Base-by-base conservation (phyloP, 129 eudicot species). In the Flaveria sonorensis region DNA sequence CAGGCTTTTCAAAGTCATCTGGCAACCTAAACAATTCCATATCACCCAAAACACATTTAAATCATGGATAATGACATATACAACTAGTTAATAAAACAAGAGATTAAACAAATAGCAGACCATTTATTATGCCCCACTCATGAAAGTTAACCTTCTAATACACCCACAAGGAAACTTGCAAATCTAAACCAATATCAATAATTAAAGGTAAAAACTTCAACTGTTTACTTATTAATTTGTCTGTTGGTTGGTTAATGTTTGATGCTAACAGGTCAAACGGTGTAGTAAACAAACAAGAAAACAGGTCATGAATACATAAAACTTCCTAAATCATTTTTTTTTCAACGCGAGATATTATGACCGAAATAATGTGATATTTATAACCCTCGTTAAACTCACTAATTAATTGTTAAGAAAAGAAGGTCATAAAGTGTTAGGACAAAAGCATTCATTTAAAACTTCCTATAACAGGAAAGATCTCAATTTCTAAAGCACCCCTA, bases 1-100 rank as follows among this genome's bases (percentile, higher is more conserved):
- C 96, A 10, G 97, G 96, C 77, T 87, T 91, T 20, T 91, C 87
- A 60, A 95, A 95, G 85, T 91, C 99, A 72, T 84, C 97, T 50
- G 99, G 97, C 90, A 95, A 85, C 97, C 99, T 95, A 82, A 83
- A 72, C 10, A 79, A 50, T 73, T 15, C 83, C 70, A 28, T 45
- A 73, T 45, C 59, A 73, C 72, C 71, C 70, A 72, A 40, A 46
- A 30, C 62, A 47, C n/a, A 83, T 69, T 79, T 15, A 61, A 72
- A 73, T 53, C 11, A 40, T 19, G 64, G 11, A 65, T 18, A 20
- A 28, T 72, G 72, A 71, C 74, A 68, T 18, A 30, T 53, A 48
- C 20, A 62, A 76, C 50, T 23, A 63, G 32, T 30, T 28, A 10
- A 62, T 55, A 59, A 56, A 63, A 59, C 60, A 59, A 36, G 60